Conservation (phyloP, 345 rosid species). For the Citrus sp. region DNA sequence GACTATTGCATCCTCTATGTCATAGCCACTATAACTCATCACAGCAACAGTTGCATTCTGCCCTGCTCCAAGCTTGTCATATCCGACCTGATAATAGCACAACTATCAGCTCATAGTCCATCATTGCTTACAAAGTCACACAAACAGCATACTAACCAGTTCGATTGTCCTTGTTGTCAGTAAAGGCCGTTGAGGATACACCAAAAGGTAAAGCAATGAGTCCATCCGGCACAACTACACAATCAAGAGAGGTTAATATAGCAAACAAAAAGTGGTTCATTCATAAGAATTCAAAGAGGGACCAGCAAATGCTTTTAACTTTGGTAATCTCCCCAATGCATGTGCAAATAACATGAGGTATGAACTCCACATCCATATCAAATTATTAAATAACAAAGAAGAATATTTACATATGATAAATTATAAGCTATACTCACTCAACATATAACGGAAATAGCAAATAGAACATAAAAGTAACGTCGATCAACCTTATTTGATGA, state of each 20-base stretch:
- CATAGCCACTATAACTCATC: slow-evolving; percentile 93
- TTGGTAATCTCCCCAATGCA: not conserved
- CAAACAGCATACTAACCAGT: slow-evolving; percentile 48
- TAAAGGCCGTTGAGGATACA: slow-evolving; percentile 90
- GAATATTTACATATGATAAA: not conserved
- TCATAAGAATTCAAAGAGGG: not conserved
- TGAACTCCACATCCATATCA: not conserved
- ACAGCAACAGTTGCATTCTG: slow-evolving; percentile 99
- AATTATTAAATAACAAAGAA: not conserved
- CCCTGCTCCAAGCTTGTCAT: slow-evolving; percentile 98
- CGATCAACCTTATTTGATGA: not conserved
- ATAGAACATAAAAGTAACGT: not conserved
- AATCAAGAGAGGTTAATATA: not conserved
- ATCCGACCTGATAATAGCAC: slow-evolving; percentile 62
- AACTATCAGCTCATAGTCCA: slow-evolving; percentile 24
- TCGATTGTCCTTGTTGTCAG: slow-evolving; percentile 96
- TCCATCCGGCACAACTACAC: slow-evolving; percentile 80
- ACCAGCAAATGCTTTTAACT: not conserved
- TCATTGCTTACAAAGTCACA: not conserved
- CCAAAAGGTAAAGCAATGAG: slow-evolving; percentile 80
- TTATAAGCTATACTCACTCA: not conserved
- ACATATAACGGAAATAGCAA: not conserved
- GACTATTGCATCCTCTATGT: slow-evolving; percentile 96
- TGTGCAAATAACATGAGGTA: not conserved
- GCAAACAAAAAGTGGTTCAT: not conserved